phyloP scores from a whole-genome alignment of 805 yeast genomes.

The Blastobotrys attinorum region DNA sequence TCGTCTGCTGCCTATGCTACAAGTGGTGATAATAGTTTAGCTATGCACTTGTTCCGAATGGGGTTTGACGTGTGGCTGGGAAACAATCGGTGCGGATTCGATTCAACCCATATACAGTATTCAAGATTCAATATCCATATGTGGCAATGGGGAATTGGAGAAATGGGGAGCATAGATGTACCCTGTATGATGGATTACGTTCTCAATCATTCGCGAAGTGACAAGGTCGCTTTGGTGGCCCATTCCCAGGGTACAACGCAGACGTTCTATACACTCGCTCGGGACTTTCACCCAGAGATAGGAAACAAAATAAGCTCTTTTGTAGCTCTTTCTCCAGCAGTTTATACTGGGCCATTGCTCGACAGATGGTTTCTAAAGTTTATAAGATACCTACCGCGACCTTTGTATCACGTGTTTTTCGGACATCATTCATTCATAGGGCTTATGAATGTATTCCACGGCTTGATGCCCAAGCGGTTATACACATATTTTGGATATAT shows the following conservation, averaged over 20 bases:
- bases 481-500: slow-evolving; percentile 63
- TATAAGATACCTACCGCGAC: slow-evolving; percentile 20
- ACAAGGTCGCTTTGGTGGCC: slow-evolving; percentile 53
- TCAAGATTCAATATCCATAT: slow-evolving; percentile 40
- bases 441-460: slow-evolving; percentile 54
- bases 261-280: slow-evolving; percentile 58
- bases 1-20: slow-evolving; percentile 81
- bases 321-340: slow-evolving; percentile 83
- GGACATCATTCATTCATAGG: slow-evolving; percentile 79
- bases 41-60: slow-evolving; percentile 41
- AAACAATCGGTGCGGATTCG: slow-evolving; percentile 81
- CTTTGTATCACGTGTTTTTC: slow-evolving; percentile 38
- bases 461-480: slow-evolving; percentile 39
- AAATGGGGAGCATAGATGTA: slow-evolving; percentile 71
- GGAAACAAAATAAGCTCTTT: slow-evolving; percentile 57
- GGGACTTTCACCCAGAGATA: slow-evolving; percentile 35
- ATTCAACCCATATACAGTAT: slow-evolving; percentile 52
- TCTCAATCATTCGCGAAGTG: slow-evolving; percentile 28
- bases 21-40: slow-evolving; percentile 72
- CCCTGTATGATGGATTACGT: slow-evolving; percentile 65
- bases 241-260: slow-evolving; percentile 96
- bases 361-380: slow-evolving; percentile 36
- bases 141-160: slow-evolving; percentile 94
- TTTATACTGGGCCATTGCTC: slow-evolving; percentile 74
- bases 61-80: slow-evolving; percentile 91